Base-by-base conservation (phyloP, 148 eudicot species). In the Chenopodium album region DNA sequence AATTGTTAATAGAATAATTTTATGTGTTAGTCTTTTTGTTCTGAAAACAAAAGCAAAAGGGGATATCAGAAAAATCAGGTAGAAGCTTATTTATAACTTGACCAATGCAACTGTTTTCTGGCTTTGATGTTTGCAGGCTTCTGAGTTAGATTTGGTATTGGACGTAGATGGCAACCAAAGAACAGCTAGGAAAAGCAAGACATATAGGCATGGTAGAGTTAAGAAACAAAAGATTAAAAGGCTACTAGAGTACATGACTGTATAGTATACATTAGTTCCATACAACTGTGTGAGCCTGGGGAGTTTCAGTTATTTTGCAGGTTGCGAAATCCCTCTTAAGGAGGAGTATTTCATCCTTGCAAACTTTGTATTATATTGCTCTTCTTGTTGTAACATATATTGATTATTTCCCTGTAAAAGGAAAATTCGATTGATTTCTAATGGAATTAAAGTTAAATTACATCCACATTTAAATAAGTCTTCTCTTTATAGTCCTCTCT, bases 111-210 rank as follows among this genome's bases (percentile, higher is more conserved):
- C 59, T 34, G 19, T 79, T 64, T 14, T 48, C 73, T 67, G 14
- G 52, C 48, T 16, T 64, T 82, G 34, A 52, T 76, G 79, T 41
- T 54, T 76, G 46, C 84, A 82, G 79, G 84, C 59, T n/a, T 70
- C 54, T 14, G 75, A 60, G 22, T 75, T 60, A 68, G 54, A 81
- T 66, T 68, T 76, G n/a, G 54, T 12, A 28, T 75, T 23, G 2
- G 84, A 69, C 26, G n/a, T n/a, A 60, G 62, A 70, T 5, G 29
- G 44, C 71, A 77, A 32, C 12, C 62, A 31, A 17, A 82, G 48
- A 47, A 31, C 19, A 29, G 76, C 63, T 22, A 82, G 81, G 77
- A 82, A 70, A 76, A 56, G 70, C 66, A 81, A 70, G 76, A 60
- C 48, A 65, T 76, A 68, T 50, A 82, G 70, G 72, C 34, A 82